Conservation (phyloP, 1,284 basidiomycete genomes). For the Xanthoconium separans region DNA sequence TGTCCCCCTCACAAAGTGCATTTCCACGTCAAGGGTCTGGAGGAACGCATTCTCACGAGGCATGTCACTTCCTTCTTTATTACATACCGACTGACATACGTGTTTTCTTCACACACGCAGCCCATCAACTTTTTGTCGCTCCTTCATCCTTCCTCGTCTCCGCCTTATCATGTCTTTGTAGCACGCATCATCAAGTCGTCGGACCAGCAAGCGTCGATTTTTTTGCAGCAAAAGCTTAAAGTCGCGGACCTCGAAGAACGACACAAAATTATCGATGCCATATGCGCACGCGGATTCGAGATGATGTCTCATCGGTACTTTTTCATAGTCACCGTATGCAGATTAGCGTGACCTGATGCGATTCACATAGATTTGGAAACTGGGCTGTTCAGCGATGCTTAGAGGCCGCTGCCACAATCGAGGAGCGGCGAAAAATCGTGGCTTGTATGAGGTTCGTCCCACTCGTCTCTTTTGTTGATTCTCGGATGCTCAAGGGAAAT, state of each 20-base stretch:
- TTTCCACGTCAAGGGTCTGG: conserved; percentile 28
- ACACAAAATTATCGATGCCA: conserved; percentile 78
- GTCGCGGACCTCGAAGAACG: conserved; percentile 77
- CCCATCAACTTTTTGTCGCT: conserved; percentile 83
- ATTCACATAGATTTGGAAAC: conserved; percentile 66
- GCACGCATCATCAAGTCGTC: conserved; percentile 80
- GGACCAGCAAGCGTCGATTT: conserved; percentile 86
- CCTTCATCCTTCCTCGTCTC: conserved; percentile 76
- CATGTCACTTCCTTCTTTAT: conserved; percentile 19
- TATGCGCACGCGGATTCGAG: conserved; percentile 75
- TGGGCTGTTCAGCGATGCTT: conserved; percentile 85
- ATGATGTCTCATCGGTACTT: conserved; percentile 83
- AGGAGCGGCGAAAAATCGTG: conserved; percentile 77
- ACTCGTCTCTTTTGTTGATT: conserved; percentile 4
- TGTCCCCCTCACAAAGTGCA: conserved; percentile 25
- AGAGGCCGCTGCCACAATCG: conserved; percentile 66
- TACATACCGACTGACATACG: conserved; percentile 27
- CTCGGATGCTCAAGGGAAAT: conserved; percentile 5
- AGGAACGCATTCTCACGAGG: conserved; percentile 39
- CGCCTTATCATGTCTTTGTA: conserved; percentile 77
- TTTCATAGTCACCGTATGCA: conserved; percentile 5
- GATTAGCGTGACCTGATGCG: conserved; percentile 11
- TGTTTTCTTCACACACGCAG: conserved; percentile 36
- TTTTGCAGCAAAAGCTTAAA: conserved; percentile 83
- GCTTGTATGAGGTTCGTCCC: conserved; percentile 70